These are phyloP conservation scores for Caryopteris hybrid DNA, from an alignment of 305 asterid species.

Conservation along the genomic window DNA sequence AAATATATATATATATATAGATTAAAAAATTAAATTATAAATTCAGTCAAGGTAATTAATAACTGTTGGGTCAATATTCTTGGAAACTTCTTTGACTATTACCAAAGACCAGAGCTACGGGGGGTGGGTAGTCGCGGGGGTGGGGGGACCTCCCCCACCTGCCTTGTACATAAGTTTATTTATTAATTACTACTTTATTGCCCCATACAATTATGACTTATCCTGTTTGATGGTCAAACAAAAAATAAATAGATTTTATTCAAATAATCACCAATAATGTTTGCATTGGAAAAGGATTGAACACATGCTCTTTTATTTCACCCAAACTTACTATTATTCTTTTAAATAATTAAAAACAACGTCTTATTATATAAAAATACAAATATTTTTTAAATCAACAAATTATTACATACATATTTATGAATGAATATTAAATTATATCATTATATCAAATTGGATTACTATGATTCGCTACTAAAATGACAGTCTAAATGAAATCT, in stretches of 20 bases:
- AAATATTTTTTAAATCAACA: too few species aligned
- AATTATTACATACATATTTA: too few species aligned
- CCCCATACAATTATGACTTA: slow-evolving; percentile 14
- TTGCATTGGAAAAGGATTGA: not conserved
- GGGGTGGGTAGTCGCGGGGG: not conserved
- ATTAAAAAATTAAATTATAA: not conserved
- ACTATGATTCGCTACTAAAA: too few species aligned
- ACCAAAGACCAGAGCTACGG: slow-evolving; percentile 11
- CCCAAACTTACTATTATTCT: not conserved
- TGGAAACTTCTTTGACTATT: slow-evolving; percentile 6
- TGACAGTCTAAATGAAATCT: too few species aligned
- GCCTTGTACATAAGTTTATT: not conserved
- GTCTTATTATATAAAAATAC: too few species aligned
- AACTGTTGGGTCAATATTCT: slow-evolving; percentile 16
- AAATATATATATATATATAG: too few species aligned
- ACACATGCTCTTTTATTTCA: too few species aligned
- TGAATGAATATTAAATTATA: too few species aligned
- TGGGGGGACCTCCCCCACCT: slow-evolving; percentile 28
- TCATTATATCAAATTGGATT: too few species aligned
- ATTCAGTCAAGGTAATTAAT: slow-evolving; percentile 8
- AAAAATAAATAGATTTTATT: not conserved
- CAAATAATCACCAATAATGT: not conserved
- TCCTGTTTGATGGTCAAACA: slow-evolving; percentile 12
- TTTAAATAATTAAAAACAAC: too few species aligned
- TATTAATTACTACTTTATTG: slow-evolving; percentile 15